Percentiles rank a stretch among this genome's conserved stretches.
Conservation (phyloP, 306 rosid species). For the Parietaria judaica region DNA sequence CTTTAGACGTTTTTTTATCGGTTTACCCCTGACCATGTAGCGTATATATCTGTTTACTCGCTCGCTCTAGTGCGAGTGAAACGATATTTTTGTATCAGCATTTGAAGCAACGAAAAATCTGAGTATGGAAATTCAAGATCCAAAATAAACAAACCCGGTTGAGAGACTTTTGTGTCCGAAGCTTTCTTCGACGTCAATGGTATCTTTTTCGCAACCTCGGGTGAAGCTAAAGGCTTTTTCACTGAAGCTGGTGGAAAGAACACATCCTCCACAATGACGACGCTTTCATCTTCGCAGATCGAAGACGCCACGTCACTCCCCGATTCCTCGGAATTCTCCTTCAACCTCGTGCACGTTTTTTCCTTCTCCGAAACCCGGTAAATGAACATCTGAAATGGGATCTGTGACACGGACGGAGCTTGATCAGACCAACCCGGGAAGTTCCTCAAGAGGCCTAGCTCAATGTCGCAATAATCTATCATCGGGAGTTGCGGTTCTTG, state of each 20-base stretch:
- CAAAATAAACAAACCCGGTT: conserved; percentile 35
- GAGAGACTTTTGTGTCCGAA: conserved; percentile 33
- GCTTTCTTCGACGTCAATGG: conserved; percentile 28
- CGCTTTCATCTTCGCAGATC: conserved; percentile 52
- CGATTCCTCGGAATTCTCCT: conserved; percentile 73
- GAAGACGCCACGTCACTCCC: conserved; percentile 64
- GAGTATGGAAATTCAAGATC: not conserved
- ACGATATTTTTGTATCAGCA: not conserved
- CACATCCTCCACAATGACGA: conserved; percentile 49
- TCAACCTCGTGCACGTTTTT: conserved; percentile 21
- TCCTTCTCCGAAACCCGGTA: conserved; percentile 50
- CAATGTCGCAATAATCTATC: conserved; percentile 71
- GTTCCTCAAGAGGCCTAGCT: conserved; percentile 42
- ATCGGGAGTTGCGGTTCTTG: conserved; percentile 45
- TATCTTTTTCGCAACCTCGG: conserved; percentile 34
- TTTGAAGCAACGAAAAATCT: too few relatives aligned
- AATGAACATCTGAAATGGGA: conserved; percentile 80
- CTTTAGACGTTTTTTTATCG: too few relatives aligned
- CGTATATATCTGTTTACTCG: too few relatives aligned
- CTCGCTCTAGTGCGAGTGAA: too few relatives aligned
- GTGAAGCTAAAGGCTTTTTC: conserved; percentile 32
- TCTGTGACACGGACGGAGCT: conserved; percentile 28
- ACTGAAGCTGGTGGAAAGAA: conserved; percentile 28
- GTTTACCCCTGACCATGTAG: too few relatives aligned
- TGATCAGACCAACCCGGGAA: conserved; percentile 52